Evolutionary conservation across 2,329 filamentous ascomycete species (phyloP).

Genomic region (Pleurostoma richardsiae): DNA sequence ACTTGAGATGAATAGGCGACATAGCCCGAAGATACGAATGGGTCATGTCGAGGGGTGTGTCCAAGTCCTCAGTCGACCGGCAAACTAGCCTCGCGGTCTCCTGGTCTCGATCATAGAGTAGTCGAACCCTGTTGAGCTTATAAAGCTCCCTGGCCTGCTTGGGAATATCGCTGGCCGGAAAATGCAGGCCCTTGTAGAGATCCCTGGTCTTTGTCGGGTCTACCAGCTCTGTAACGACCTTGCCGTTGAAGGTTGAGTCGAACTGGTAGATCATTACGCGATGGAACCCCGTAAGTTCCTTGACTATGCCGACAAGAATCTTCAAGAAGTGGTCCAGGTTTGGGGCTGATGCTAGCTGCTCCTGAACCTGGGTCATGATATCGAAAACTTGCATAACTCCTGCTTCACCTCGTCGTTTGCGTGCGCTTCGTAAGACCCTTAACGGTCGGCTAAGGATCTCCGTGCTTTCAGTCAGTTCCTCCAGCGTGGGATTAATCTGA

Average conservation of each 20-base stretch:
- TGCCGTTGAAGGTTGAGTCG: constrained; percentile 74
- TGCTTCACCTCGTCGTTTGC: constrained; percentile 71
- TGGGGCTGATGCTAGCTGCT: constrained; percentile 71
- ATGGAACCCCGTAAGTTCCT: constrained; percentile 86
- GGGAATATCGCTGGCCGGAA: constrained; percentile 82
- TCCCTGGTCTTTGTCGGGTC: constrained; percentile 76
- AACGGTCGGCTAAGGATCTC: constrained; percentile 70
- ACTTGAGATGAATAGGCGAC: constrained; percentile 86
- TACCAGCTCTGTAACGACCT: constrained; percentile 82
- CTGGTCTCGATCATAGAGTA: constrained; percentile 80
- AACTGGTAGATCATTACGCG: constrained; percentile 94
- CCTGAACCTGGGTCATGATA: constrained; percentile 87
- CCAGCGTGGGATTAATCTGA: constrained; percentile 63
- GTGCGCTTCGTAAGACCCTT: constrained; percentile 69
- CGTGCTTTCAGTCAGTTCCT: constrained; percentile 73
- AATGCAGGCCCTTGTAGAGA: constrained; percentile 81
- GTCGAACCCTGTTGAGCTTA: constrained; percentile 81
- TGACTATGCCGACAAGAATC: constrained; percentile 77
- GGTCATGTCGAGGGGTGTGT: constrained; percentile 74
- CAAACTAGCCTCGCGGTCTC: constrained; percentile 79
- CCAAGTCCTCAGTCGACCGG: constrained; percentile 66
- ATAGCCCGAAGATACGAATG: constrained; percentile 83
- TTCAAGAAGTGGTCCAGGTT: constrained; percentile 72
- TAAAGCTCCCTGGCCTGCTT: constrained; percentile 85
- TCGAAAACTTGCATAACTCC: constrained; percentile 87